A percentile compares a stretch with the other conserved stretches of the same genome.
Evolutionary conservation across 2,329 filamentous ascomycete genomes (phyloP).

Genomic region (Fusarium globosum): DNA sequence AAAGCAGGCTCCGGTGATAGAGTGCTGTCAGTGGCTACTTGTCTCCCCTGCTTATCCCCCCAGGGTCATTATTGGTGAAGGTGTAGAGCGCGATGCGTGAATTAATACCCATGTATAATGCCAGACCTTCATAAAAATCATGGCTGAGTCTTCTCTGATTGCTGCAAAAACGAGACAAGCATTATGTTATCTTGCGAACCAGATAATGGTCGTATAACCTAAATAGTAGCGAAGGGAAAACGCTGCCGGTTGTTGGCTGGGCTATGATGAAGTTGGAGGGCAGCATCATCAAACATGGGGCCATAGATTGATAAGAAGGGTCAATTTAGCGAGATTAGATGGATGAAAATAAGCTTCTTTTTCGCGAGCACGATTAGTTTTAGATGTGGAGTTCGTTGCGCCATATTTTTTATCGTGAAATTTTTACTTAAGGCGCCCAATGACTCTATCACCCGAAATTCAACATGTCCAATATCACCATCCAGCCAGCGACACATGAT

Average conservation of each 20-base stretch:
- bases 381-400: neutral
- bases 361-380: neutral
- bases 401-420: neutral
- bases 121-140: no score
- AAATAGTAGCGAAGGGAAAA: neutral
- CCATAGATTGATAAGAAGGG: neutral
- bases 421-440: neutral
- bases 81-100: neutral
- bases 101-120: neutral
- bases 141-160: neutral
- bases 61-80: neutral
- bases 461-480: conserved; percentile 19
- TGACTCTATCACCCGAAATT: neutral
- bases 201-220: neutral
- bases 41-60: neutral
- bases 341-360: neutral
- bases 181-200: no score
- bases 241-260: neutral
- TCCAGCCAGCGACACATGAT: conserved; percentile 24
- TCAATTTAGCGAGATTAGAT: neutral
- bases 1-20: neutral
- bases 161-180: neutral
- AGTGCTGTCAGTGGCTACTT: neutral
- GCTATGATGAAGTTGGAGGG: neutral
- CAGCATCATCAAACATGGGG: neutral